phyloP scores from a whole-genome alignment of 2,329 filamentous ascomycete species.

The Elsinoe batatas region DNA sequence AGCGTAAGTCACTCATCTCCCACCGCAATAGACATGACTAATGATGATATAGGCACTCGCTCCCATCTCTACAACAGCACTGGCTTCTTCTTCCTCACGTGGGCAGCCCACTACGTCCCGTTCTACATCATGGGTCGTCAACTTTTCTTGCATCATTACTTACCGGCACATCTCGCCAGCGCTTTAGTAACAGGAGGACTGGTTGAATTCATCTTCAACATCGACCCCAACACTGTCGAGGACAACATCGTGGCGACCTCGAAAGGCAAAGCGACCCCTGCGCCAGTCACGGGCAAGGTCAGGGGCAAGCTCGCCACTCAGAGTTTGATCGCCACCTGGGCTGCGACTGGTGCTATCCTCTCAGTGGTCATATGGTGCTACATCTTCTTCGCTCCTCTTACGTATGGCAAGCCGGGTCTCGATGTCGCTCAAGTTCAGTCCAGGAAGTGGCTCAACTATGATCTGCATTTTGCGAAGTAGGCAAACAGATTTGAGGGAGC shows the following conservation, averaged over 20 bases:
- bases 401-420: conserved; percentile 87
- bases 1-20: conserved; percentile 54
- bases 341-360: conserved; percentile 62
- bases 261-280: conserved; percentile 28
- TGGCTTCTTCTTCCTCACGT: conserved; percentile 96
- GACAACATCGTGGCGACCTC: conserved; percentile 30
- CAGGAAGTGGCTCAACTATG: conserved; percentile 93
- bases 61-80: conserved; percentile 96
- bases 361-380: conserved; percentile 62
- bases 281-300: conserved; percentile 43
- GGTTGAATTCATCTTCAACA: conserved; percentile 91
- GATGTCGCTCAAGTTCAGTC: conserved; percentile 65
- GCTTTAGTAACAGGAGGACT: conserved; percentile 82
- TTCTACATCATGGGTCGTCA: conserved; percentile 98
- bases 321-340: conserved; percentile 69
- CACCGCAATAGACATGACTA: conserved; percentile 21
- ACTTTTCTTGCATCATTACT: conserved; percentile 94
- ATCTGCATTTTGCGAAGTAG: conserved; percentile 97
- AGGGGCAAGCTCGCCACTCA: conserved; percentile 71
- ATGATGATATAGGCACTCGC: conserved; percentile 57
- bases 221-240: conserved; percentile 59
- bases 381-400: conserved; percentile 89
- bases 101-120: conserved; percentile 93
- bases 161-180: conserved; percentile 87
- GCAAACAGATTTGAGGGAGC: not conserved